phyloP scores from a whole-genome alignment of 768 basidiomycete species.

The Butyriboletus loyo region DNA sequence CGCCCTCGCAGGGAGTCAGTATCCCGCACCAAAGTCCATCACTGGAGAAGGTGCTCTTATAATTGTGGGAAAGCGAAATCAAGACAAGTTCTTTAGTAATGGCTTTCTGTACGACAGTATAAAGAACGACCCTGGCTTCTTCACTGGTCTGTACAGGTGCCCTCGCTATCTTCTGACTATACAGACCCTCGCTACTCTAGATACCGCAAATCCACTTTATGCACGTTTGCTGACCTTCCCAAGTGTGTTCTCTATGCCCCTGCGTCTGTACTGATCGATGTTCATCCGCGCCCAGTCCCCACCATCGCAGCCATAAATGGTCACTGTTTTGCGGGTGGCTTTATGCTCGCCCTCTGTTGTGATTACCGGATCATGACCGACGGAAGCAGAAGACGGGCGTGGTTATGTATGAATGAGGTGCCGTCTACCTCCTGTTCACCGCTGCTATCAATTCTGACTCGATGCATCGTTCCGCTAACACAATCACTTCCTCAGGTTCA shows the following conservation, averaged over 20 bases:
- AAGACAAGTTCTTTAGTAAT: conserved; percentile 90
- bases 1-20: conserved; percentile 39
- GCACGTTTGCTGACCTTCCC: conserved; percentile 71
- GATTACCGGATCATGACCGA: conserved; percentile 91
- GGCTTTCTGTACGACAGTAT: conserved; percentile 65
- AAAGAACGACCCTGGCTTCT: conserved; percentile 55
- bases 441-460: background rate
- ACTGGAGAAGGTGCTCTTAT: conserved; percentile 67
- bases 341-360: conserved; percentile 75
- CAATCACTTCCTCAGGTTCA: conserved; percentile 50
- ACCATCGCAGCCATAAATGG: conserved; percentile 79
- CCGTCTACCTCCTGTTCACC: background rate
- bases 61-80: conserved; percentile 68
- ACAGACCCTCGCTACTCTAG: conserved; percentile 35
- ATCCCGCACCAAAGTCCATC: conserved; percentile 31
- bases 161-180: background rate
- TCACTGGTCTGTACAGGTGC: conserved; percentile 47
- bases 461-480: background rate
- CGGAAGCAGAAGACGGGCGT: conserved; percentile 71
- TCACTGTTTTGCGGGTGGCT: conserved; percentile 82
- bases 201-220: conserved; percentile 71
- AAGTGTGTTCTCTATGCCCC: conserved; percentile 43
- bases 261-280: background rate
- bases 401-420: conserved; percentile 94
- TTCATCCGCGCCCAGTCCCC: conserved; percentile 51